Percentiles rank a stretch among this genome's conserved stretches.
Conservation (phyloP, 1,284 basidiomycete species). For the Cystobasidiaceae sp. region DNA sequence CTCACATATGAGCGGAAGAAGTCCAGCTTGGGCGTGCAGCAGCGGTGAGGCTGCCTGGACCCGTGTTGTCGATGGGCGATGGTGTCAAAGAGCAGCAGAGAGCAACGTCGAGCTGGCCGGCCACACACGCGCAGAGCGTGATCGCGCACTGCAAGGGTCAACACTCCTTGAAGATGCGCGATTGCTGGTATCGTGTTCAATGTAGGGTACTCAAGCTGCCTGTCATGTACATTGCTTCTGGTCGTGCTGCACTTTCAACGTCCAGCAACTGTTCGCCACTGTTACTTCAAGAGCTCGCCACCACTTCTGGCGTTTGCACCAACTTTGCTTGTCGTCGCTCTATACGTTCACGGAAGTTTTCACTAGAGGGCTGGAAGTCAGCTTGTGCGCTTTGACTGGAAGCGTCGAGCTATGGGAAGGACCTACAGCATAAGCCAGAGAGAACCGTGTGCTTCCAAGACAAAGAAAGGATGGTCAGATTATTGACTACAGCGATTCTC, state of each 20-base stretch:
- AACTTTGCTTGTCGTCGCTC: neutral
- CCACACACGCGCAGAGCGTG: too few species aligned
- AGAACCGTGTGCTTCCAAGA: slow-evolving; percentile 7
- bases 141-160: too few species aligned
- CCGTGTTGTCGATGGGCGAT: too few species aligned
- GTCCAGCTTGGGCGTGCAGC: slow-evolving; percentile 11
- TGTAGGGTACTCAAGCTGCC: too few species aligned
- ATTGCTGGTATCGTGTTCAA: too few species aligned
- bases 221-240: too few species aligned
- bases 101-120: too few species aligned
- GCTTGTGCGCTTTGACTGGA: neutral
- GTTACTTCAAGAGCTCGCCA: neutral
- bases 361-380: neutral
- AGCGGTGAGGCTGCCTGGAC: too few species aligned
- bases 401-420: neutral
- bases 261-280: too few species aligned
- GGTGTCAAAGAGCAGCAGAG: too few species aligned
- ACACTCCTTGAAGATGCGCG: too few species aligned
- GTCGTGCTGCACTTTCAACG: too few species aligned
- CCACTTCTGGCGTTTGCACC: neutral
- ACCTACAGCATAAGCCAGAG: slow-evolving; percentile 27
- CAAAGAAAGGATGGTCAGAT: neutral
- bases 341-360: slow-evolving; percentile 11
- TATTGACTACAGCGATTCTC: neutral
- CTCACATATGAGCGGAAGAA: slow-evolving; percentile 28